Evolutionary conservation across 208 protist species (phyloP).

Genomic region (Trypanosoma lewisi): DNA sequence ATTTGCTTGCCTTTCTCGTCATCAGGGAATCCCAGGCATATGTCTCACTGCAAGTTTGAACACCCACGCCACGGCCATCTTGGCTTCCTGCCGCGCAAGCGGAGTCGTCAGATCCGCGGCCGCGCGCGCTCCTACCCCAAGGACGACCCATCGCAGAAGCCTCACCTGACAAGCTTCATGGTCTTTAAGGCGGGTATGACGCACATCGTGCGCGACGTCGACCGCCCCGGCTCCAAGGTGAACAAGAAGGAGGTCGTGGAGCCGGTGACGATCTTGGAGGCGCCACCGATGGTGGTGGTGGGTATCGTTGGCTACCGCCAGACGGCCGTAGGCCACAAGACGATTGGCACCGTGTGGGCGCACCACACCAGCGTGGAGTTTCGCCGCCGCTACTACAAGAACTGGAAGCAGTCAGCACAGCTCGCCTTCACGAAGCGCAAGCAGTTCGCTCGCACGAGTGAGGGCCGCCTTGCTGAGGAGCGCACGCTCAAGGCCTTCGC

Average conservation of each 20-base stretch:
- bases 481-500: constrained; percentile 92
- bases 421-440: constrained; percentile 97
- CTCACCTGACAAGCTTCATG: constrained; percentile 97
- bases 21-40: constrained; percentile 14
- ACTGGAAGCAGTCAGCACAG: constrained; percentile 98
- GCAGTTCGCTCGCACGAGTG: constrained; percentile 79
- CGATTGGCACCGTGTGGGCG: constrained; percentile 98
- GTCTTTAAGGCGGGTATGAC: constrained; percentile 99
- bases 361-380: constrained; percentile 95
- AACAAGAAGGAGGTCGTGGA: constrained; percentile 99
- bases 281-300: constrained; percentile 97
- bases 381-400: constrained; percentile 98
- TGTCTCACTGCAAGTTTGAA: constrained; percentile 97
- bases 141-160: constrained; percentile 92
- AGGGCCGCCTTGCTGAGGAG: constrained; percentile 83
- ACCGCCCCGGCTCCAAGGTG: constrained; percentile 94
- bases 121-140: constrained; percentile 94
- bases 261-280: constrained; percentile 98
- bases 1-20: no score
- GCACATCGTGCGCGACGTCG: constrained; percentile 98
- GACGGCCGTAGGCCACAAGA: constrained; percentile 95
- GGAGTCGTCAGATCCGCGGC: constrained; percentile 91
- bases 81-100: constrained; percentile 98
- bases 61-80: constrained; percentile 98
- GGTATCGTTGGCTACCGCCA: constrained; percentile 98